phyloP scores from a whole-genome alignment of 2,329 filamentous ascomycete species.

The Diplocarpon mali region DNA sequence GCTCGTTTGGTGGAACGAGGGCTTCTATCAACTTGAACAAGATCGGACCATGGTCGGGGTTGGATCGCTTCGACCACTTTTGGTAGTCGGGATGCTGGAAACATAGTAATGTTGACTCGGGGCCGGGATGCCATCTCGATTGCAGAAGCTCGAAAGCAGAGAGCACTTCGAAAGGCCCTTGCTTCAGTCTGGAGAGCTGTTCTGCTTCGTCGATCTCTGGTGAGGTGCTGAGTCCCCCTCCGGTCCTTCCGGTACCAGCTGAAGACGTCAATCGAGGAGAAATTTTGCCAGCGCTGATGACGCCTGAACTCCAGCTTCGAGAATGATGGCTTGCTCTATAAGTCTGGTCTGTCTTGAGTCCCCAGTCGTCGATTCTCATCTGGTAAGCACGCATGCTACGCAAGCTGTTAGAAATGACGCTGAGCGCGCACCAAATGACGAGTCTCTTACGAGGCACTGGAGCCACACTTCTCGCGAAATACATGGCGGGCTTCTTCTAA shows the following conservation, averaged over 20 bases:
- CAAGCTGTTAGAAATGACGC: background rate
- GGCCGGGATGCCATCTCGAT: slow-evolving; percentile 13
- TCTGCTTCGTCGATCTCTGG: background rate
- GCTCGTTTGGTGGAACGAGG: slow-evolving; percentile 13
- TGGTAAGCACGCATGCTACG: slow-evolving; percentile 11
- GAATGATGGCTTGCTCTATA: background rate
- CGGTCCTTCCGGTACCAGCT: background rate
- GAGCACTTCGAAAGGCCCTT: slow-evolving; percentile 1
- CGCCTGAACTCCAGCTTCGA: background rate
- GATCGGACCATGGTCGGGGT: slow-evolving; percentile 5
- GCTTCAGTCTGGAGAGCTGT: background rate
- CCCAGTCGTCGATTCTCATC: slow-evolving; percentile 9
- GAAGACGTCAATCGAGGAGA: background rate
- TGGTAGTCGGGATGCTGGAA: slow-evolving; percentile 10
- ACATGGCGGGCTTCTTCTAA: slow-evolving; percentile 12
- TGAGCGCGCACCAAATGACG: no score
- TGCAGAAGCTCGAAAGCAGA: slow-evolving; percentile 11
- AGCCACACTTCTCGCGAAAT: slow-evolving; percentile 7
- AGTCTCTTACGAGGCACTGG: slow-evolving; percentile 13
- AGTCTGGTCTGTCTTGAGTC: slow-evolving; percentile 8
- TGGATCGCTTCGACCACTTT: slow-evolving; percentile 6
- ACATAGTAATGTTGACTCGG: slow-evolving; percentile 9
- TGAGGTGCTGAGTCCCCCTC: background rate
- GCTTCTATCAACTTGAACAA: slow-evolving; percentile 16
- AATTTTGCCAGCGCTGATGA: background rate